phyloP scores from a whole-genome alignment of 331 rosid species.

The Rhamnella rubrinervis region DNA sequence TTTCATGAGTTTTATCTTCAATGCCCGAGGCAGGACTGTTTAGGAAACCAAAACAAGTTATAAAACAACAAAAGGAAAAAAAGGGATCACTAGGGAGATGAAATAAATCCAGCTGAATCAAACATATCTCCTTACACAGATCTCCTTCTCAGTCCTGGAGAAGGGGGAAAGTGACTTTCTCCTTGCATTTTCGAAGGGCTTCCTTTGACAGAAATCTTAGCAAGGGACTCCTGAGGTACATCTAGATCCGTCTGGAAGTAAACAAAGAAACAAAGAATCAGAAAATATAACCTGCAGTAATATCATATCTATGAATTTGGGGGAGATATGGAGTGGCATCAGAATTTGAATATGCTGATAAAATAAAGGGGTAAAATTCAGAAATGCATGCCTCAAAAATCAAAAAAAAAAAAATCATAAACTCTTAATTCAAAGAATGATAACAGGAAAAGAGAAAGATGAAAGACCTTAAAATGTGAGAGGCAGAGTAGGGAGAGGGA shows the following conservation, averaged over 20 bases:
- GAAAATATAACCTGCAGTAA: not conserved
- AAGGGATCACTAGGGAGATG: conserved; percentile 9
- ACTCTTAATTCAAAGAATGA: not conserved
- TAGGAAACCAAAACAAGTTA: conserved; percentile 27
- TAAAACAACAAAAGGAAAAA: conserved; percentile 23
- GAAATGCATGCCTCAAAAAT: not conserved
- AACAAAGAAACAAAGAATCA: conserved; percentile 15
- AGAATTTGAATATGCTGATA: not conserved
- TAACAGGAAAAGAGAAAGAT: not conserved
- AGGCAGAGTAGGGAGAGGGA: not conserved
- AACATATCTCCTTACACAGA: conserved; percentile 48
- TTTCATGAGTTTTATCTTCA: conserved; percentile 54
- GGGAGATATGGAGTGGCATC: not conserved
- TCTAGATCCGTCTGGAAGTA: conserved; percentile 44
- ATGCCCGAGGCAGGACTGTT: conserved; percentile 50
- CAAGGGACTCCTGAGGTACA: conserved; percentile 42
- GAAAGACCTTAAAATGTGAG: not conserved
- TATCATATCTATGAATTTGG: not conserved
- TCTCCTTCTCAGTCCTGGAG: conserved; percentile 81
- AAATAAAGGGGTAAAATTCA: not conserved
- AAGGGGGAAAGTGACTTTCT: conserved; percentile 37
- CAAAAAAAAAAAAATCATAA: not conserved
- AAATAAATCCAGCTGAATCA: conserved; percentile 2
- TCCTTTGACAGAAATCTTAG: conserved; percentile 37
- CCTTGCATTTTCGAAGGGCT: conserved; percentile 43